Base-by-base conservation (phyloP, 2,329 filamentous ascomycete species). In the Ilyonectria destructans region DNA sequence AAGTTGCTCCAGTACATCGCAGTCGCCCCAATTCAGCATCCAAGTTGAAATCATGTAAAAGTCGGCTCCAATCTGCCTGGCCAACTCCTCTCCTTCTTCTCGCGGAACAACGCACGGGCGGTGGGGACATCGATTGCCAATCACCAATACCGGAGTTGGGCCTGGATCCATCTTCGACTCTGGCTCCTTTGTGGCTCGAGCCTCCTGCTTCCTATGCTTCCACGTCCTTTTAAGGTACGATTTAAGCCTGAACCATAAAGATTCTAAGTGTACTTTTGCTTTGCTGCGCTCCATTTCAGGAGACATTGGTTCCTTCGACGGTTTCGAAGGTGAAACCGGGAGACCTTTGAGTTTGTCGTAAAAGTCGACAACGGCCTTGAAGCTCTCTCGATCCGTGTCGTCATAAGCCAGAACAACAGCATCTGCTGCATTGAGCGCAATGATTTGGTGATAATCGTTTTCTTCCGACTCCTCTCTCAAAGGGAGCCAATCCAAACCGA, bases 31-130 rank as follows among this genome's bases (percentile, higher is more conserved):
- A 43, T 19, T 15, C 19, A 43, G 21, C 23, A 29, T 57, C 21
- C 17, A 19, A 5, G 55, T 26, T 2, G 55, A 57, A 46, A 57
- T 45, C 37, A 31, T 45, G 17, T 19, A 57, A 29, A 57, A 57
- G 13, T 17, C 21, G 3, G 37, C 33, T 13, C 35, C 35, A n/a
- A 57, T 33, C 19, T 19, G 12, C 26, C 55, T 45, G 12, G 55
- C 37, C 4, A 45, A 19, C 37, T 57, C 35, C 29, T 57, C 55
- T 26, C 37, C 55, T 31, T 45, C 55, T n/a, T 57, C 55, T 33
- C 37, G 37, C 19, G 37, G 26, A 45, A 57, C 37, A 13, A 31
- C 15, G 15, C 13, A n/a, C 19, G 55, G 54, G 21, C 37, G 21
- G 29, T 26, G 23, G 21, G 37, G 37, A 26, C 35, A 45, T 21